Percentiles rank a stretch among this genome's conserved stretches.
Conservation (phyloP, 106 monocot genomes). For the Vanilla planifolia region DNA sequence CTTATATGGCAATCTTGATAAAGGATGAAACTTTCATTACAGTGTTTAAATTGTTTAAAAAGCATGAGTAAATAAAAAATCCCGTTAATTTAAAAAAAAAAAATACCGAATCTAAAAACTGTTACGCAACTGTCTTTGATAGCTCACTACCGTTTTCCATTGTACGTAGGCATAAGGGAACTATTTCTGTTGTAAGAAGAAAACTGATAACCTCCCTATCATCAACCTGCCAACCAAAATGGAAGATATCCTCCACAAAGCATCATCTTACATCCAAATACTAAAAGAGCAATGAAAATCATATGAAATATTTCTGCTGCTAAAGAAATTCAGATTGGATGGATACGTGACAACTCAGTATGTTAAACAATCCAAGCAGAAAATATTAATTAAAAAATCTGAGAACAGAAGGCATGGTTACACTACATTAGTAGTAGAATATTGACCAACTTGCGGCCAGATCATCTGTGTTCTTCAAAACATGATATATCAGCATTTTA, state of each 20-base stretch:
- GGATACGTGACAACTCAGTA: no score
- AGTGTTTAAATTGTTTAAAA: neutral
- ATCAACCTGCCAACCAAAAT: conserved; percentile 44
- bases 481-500: no score
- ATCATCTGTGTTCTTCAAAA: no score
- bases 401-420: neutral
- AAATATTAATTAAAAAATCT: no score
- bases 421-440: neutral
- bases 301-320: no score
- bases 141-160: conserved; percentile 76
- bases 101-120: neutral
- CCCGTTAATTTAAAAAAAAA: neutral
- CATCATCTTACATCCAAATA: neutral
- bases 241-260: neutral
- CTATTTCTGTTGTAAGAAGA: conserved; percentile 76
- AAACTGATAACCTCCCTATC: conserved; percentile 60
- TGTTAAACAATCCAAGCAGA: no score
- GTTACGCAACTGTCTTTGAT: conserved; percentile 61
- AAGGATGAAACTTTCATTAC: no score
- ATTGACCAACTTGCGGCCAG: no score
- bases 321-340: no score
- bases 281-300: neutral
- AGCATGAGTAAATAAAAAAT: neutral
- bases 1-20: no score
- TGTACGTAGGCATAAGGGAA: conserved; percentile 72